Base-by-base conservation (phyloP, 2,329 filamentous ascomycete genomes). In the Colletotrichum chrysophilum region DNA sequence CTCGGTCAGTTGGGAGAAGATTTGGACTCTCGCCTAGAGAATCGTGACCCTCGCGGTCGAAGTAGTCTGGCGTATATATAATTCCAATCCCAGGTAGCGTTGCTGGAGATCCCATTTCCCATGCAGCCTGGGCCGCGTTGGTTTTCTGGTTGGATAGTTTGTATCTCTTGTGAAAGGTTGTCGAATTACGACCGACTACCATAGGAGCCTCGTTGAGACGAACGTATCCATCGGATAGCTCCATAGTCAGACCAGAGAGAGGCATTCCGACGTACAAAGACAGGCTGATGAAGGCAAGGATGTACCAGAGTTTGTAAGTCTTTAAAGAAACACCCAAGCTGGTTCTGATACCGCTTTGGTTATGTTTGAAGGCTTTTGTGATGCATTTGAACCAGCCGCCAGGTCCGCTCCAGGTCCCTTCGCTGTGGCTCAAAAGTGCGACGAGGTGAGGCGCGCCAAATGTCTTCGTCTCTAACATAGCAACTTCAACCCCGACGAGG, bases 181-280 rank as follows among this genome's bases (percentile, higher is more conserved):
- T 30, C 10, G 28, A 38, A 24, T 48, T 66, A 5, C 62, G 75
- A 21, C 77, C 77, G 2, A 76, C 43, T 5, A 78, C 72, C 12
- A 58, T 52, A 1, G 77, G 72, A 6, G 8, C 1, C 7, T 70
- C 64, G 0, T 32, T n/a, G 9, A 43, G 5, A 1, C 14, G 26
- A 32, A 78, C 60, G n/a, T 74, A 77, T 14, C 77, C 77, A n/a
- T 78, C 77, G 14, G 73, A 67, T 5, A 76, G 28, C 55, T 78
- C 66, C 66, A 68, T 68, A 26, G 69, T 64, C 14, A 78, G 74
- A 56, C 76, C 75, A 1, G 77, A 78, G 18, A 78, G 68, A 6
- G 78, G 75, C 30, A 79, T 24, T 18, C 66, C 78, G 26, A 78
- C 34, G 65, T 66, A 79, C 9, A 73, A n/a, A 66, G 12, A 76